Percentiles rank a stretch among this genome's conserved stretches.
Conservation (phyloP, 176 grass and related monocot genomes). For the Oryza australiensis region DNA sequence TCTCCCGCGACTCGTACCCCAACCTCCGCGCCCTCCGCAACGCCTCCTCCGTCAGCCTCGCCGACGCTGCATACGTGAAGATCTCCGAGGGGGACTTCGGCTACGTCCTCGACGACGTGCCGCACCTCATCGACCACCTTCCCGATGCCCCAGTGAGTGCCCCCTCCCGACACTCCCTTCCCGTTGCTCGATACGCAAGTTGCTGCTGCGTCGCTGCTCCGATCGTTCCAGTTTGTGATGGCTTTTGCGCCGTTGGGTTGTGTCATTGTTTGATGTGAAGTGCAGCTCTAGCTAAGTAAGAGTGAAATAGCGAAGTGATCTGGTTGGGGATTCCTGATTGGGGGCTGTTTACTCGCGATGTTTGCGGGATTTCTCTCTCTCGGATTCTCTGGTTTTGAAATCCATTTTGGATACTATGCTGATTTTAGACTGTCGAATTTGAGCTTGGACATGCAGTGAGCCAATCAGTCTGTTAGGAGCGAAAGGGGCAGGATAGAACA, state of each 20-base stretch:
- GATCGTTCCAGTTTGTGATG: neutral
- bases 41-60: slow-evolving; percentile 44
- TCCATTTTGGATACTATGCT: neutral
- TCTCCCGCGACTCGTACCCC: slow-evolving; percentile 84
- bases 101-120: slow-evolving; percentile 89
- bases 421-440: neutral
- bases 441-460: neutral
- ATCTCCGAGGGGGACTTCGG: slow-evolving; percentile 72
- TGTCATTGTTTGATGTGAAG: neutral
- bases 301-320: neutral
- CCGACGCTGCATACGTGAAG: slow-evolving; percentile 56
- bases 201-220: neutral
- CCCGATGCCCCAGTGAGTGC: slow-evolving; percentile 68
- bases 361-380: neutral
- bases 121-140: slow-evolving; percentile 85
- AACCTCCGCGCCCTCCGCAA: slow-evolving; percentile 70
- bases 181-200: neutral
- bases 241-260: neutral
- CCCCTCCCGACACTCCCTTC: neutral
- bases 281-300: neutral
- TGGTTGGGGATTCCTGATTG: neutral
- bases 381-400: neutral
- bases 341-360: neutral
- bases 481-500: neutral
- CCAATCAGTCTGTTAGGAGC: neutral